These are phyloP conservation scores for Pistacia integerrima DNA, from an alignment of 345 rosid species.

Conservation along the genomic window DNA sequence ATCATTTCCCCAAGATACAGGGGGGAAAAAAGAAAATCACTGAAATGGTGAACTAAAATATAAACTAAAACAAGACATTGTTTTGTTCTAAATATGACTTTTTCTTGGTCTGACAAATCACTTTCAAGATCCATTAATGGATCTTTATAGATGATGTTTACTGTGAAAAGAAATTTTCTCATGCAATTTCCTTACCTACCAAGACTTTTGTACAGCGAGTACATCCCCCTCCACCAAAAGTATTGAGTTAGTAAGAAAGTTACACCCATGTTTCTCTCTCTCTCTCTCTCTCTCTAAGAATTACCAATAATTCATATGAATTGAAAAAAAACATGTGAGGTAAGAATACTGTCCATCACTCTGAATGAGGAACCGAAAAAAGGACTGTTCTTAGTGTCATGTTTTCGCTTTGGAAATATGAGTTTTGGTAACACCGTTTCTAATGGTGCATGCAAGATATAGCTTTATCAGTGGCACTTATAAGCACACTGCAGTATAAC, in stretches of 20 bases:
- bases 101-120: neutral
- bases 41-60: neutral
- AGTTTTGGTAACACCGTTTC: neutral
- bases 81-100: neutral
- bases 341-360: neutral
- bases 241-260: neutral
- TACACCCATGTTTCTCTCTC: neutral
- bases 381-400: neutral
- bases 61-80: no score
- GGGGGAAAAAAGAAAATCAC: no score
- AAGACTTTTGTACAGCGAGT: neutral
- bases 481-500: neutral
- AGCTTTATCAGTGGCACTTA: neutral
- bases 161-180: neutral
- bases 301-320: neutral
- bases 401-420: neutral
- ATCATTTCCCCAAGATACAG: no score
- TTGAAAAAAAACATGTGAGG: neutral
- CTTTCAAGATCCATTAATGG: neutral
- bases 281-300: neutral
- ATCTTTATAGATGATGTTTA: neutral
- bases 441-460: neutral
- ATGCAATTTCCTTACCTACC: neutral
- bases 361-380: constrained; percentile 7
- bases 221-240: neutral